These are phyloP conservation scores for Diaporthe australafricana DNA, from an alignment of 2,329 filamentous ascomycete species.

Conservation along the genomic window DNA sequence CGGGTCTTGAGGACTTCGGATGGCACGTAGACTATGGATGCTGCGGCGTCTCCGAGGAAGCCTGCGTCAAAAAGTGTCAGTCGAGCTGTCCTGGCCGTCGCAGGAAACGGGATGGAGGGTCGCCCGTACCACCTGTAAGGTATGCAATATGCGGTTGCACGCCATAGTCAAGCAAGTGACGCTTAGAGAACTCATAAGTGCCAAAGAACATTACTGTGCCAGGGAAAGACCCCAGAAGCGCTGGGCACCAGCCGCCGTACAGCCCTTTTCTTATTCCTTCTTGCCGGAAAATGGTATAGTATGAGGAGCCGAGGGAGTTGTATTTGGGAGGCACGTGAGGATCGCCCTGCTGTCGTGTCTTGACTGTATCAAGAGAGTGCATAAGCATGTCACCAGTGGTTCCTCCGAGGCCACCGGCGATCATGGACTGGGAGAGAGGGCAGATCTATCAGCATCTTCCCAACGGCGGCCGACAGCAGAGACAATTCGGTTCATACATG, in stretches of 20 bases:
- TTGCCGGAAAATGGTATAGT: slow-evolving; percentile 91
- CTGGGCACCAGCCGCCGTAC: slow-evolving; percentile 94
- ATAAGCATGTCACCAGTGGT: slow-evolving; percentile 96
- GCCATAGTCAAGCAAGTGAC: slow-evolving; percentile 85
- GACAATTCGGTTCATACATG: slow-evolving; percentile 61
- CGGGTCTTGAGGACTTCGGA: slow-evolving; percentile 99
- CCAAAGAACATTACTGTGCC: slow-evolving; percentile 97
- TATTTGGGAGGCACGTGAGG: slow-evolving; percentile 94
- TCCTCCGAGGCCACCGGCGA: slow-evolving; percentile 92
- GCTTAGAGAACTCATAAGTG: slow-evolving; percentile 95
- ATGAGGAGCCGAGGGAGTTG: slow-evolving; percentile 88
- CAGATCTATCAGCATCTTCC: slow-evolving; percentile 30
- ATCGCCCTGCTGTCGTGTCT: slow-evolving; percentile 97
- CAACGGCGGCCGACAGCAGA: slow-evolving; percentile 24
- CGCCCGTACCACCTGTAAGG: slow-evolving; percentile 78
- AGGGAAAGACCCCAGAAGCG: slow-evolving; percentile 90
- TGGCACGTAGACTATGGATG: slow-evolving; percentile 93
- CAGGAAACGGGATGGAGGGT: not conserved
- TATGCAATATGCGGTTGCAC: slow-evolving; percentile 87
- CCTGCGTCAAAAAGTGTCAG: slow-evolving; percentile 60
- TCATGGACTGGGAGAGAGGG: slow-evolving; percentile 77
- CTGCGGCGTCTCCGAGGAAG: slow-evolving; percentile 92
- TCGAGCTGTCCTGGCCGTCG: not conserved
- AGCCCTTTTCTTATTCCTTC: slow-evolving; percentile 88
- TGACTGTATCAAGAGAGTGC: slow-evolving; percentile 98